Conservation (phyloP, 257 asterid genomes). For the Solanum neorickii region DNA sequence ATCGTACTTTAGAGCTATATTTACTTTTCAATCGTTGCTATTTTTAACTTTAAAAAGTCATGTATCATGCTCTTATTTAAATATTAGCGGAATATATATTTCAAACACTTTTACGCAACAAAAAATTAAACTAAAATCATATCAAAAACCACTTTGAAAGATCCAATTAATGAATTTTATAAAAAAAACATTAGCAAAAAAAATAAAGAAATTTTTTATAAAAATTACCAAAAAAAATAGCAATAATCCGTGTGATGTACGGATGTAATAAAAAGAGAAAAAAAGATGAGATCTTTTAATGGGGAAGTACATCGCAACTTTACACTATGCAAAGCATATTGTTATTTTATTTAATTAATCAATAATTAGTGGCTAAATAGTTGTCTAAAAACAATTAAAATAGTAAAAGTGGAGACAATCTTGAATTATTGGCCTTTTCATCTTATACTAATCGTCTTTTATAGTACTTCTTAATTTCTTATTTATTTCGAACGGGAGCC, state of each 20-base stretch:
- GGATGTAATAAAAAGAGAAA: conserved; percentile 12
- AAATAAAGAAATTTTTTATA: neutral
- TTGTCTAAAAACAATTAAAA: neutral
- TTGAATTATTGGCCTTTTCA: neutral
- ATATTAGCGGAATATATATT: neutral
- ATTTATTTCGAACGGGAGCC: neutral
- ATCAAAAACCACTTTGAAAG: neutral
- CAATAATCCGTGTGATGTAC: conserved; percentile 9
- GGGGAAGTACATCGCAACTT: neutral
- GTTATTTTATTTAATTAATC: neutral
- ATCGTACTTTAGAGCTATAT: neutral
- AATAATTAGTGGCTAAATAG: conserved; percentile 14
- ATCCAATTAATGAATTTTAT: neutral
- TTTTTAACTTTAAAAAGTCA: neutral
- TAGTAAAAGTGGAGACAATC: neutral
- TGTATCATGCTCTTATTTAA: neutral
- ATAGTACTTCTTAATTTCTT: neutral
- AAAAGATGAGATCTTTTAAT: neutral
- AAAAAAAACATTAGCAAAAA: neutral
- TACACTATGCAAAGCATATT: conserved; percentile 3
- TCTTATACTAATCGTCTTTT: neutral
- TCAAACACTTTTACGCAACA: neutral
- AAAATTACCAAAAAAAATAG: neutral
- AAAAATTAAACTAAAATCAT: neutral
- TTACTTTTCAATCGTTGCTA: neutral